Base-by-base conservation (phyloP, 306 rosid species). In the Pachyrhizus erosus region DNA sequence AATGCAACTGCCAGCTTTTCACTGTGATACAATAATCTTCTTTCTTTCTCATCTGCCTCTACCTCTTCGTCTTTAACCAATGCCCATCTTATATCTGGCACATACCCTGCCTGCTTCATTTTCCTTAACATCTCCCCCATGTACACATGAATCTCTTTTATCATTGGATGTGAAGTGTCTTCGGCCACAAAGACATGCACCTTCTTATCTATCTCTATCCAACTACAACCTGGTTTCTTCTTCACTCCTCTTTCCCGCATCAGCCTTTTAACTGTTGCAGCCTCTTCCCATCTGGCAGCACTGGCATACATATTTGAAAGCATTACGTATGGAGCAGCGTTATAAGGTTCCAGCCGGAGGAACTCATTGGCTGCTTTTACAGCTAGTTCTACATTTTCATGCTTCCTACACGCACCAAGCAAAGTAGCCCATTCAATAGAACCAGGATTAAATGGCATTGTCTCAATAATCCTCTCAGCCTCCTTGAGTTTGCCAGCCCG, bases 141-240 rank as follows among this genome's bases (percentile, higher is more conserved):
- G 92, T 89, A 91, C 77, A 86, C 61, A 27, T 84, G 82, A 87
- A 92, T 90, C 81, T 92, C 87, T 82, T 70, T 90, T 45, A 91
- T 90, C 94, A 82, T 90, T 2, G 92, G 93, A 76, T 92, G 97
- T 80, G 92, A 90, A 72, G 87, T 84, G 82, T 91, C 98, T 86
- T 92, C 95, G 39, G 97, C 95, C 61, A 92, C 90, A 54, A 92
- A 94, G 65, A 85, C 87, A 39, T 89, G 91, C 31, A 86, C 82
- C 78, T 84, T 87, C 84, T 85, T 89, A 54, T 87, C 86, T 72
- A 92, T 77, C 88, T 94, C 98, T 13, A 92, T 92, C 98, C 97
- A 92, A 84, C 96, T 89, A 84, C 94, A 87, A 71, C 98, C 98
- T 7, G 97, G 97, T 79, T 90, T 89, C 89, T 92, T 91, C 89